phyloP scores from a whole-genome alignment of 1,139 yeast genomes.

The Sugiyamaella sp. region DNA sequence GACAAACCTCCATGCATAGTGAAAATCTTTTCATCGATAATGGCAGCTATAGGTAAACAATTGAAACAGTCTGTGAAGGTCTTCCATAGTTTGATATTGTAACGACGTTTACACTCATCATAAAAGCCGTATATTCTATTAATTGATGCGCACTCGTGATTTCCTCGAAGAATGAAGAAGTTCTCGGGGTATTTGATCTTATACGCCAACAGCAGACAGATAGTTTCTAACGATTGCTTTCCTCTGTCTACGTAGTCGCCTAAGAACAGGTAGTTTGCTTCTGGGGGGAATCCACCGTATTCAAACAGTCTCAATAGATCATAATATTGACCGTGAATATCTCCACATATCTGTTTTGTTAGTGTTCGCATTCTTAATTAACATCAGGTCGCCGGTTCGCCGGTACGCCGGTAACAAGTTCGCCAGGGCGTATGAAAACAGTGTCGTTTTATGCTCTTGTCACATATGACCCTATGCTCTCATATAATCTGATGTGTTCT shows the following conservation, averaged over 20 bases:
- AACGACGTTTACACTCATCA: slow-evolving; percentile 95
- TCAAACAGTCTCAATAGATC: slow-evolving; percentile 93
- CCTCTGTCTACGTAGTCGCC: slow-evolving; percentile 99
- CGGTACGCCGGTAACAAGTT: too few relatives aligned
- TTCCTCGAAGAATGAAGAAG: slow-evolving; percentile 92
- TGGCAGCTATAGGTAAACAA: slow-evolving; percentile 97
- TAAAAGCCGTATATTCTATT: slow-evolving; percentile 96
- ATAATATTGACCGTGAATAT: slow-evolving; percentile 96
- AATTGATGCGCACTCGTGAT: slow-evolving; percentile 97
- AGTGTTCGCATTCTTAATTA: too few relatives aligned
- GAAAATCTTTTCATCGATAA: slow-evolving; percentile 94
- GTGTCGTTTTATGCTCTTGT: too few relatives aligned
- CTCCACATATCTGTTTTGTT: slow-evolving; percentile 63
- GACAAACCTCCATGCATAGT: slow-evolving; percentile 99
- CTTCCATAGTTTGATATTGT: slow-evolving; percentile 96
- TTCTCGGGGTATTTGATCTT: slow-evolving; percentile 97
- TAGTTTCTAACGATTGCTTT: slow-evolving; percentile 92
- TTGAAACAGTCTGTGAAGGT: slow-evolving; percentile 97
- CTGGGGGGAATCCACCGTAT: slow-evolving; percentile 97
- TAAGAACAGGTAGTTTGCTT: slow-evolving; percentile 84
- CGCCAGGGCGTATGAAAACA: too few relatives aligned
- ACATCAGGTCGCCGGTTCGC: too few relatives aligned
- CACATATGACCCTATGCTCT: too few relatives aligned
- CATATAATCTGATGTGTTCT: too few relatives aligned
- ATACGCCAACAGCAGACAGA: slow-evolving; percentile 88